Conservation (phyloP, 164 flowering plant genomes). For the grape (Vitis vinifera) region ASM3070453v1 NC_081816.1:3721001-3721500, state of each 20-base stretch:
- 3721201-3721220: conserved; percentile 18
- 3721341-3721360: not conserved
- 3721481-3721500: not conserved
- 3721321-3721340: not conserved
- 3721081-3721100: no score
- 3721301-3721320: not conserved
- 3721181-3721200: conserved; percentile 11
- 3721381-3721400: not conserved
- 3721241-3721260: conserved; percentile 19
- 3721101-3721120: no score
- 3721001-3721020: conserved; percentile 18
- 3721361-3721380: not conserved
- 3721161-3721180: conserved; percentile 17
- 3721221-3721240: conserved; percentile 11
- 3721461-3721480: not conserved
- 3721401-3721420: not conserved
- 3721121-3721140: no score
- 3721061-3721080: no score
- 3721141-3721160: conserved; percentile 8
- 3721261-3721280: not conserved
- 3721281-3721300: not conserved
- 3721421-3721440: not conserved
- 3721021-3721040: conserved; percentile 11
- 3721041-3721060: conserved; percentile 14
- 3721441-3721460: no score